Percentiles rank a stretch among this genome's conserved stretches.
These are phyloP conservation scores for Hordeum vulgare DNA, from an alignment of 176 grass and related monocot species.

Conservation along the genomic window DNA sequence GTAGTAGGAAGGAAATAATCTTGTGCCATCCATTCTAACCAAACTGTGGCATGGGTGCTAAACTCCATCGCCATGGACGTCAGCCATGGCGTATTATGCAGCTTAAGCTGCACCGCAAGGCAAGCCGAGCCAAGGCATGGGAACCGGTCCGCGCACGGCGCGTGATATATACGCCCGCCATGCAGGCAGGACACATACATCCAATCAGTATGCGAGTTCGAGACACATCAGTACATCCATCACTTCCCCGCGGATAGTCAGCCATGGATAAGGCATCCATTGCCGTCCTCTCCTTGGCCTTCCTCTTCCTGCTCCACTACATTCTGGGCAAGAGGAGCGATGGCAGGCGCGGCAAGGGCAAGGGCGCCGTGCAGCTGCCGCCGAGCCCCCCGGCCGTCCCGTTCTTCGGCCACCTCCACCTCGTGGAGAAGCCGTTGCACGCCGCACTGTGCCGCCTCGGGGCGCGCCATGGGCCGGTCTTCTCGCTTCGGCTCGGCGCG, in stretches of 20 bases:
- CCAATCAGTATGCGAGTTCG: neutral
- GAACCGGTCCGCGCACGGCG: too few species aligned
- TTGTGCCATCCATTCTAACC: neutral
- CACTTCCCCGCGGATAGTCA: neutral
- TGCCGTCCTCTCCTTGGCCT: neutral
- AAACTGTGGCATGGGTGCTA: neutral
- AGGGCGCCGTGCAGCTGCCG: neutral
- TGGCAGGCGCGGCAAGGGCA: neutral
- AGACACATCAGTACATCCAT: neutral
- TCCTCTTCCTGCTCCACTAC: conserved; percentile 33
- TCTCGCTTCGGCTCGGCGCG: conserved; percentile 41
- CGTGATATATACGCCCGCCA: neutral
- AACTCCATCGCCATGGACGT: neutral
- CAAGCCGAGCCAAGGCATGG: neutral
- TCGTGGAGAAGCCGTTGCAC: conserved; percentile 42
- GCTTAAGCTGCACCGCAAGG: neutral
- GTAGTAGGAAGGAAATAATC: too few species aligned
- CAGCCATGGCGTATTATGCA: neutral
- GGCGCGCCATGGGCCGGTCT: conserved; percentile 29
- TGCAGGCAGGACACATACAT: neutral
- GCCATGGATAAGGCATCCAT: conserved; percentile 15
- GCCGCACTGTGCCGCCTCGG: conserved; percentile 21
- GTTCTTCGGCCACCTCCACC: conserved; percentile 56
- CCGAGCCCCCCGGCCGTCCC: conserved; percentile 35
- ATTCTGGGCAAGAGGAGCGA: neutral